Conservation (phyloP, 352 stramenopile species). For the Phytophthora boehmeriae region DNA sequence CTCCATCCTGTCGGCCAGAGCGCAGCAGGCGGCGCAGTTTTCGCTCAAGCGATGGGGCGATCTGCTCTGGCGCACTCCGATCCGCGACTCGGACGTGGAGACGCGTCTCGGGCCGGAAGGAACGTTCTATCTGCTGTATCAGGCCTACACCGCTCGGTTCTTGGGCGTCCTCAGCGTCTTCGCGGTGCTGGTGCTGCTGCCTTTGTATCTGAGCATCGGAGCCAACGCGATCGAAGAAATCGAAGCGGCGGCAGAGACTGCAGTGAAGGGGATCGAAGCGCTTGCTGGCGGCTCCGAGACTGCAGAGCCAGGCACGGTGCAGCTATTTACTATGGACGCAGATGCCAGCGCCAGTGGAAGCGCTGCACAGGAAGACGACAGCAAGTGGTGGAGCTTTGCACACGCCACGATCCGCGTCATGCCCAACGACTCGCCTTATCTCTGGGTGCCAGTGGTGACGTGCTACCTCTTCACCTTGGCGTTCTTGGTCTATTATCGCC, state of each 20-base stretch:
- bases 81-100: conserved; percentile 72
- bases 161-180: conserved; percentile 65
- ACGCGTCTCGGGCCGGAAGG: conserved; percentile 68
- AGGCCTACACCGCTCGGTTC: conserved; percentile 76
- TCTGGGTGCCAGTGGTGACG: conserved; percentile 77
- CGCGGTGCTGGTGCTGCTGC: conserved; percentile 71
- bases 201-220: conserved; percentile 71
- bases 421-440: conserved; percentile 74
- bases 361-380: conserved; percentile 31
- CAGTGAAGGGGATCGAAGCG: conserved; percentile 29
- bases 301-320: conserved; percentile 3
- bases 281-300: conserved; percentile 24
- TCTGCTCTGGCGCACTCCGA: conserved; percentile 75
- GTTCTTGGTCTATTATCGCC: conserved; percentile 74
- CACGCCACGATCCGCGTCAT: conserved; percentile 84
- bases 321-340: conserved; percentile 15
- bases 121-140: conserved; percentile 87
- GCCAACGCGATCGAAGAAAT: conserved; percentile 40
- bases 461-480: conserved; percentile 81
- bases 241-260: conserved; percentile 29
- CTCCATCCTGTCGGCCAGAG: conserved; percentile 44
- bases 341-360: conserved; percentile 12
- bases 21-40: conserved; percentile 46
- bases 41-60: conserved; percentile 66
- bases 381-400: conserved; percentile 78